phyloP scores from a whole-genome alignment of 768 basidiomycete genomes.

The Sistotremastrum suecicum region DNA sequence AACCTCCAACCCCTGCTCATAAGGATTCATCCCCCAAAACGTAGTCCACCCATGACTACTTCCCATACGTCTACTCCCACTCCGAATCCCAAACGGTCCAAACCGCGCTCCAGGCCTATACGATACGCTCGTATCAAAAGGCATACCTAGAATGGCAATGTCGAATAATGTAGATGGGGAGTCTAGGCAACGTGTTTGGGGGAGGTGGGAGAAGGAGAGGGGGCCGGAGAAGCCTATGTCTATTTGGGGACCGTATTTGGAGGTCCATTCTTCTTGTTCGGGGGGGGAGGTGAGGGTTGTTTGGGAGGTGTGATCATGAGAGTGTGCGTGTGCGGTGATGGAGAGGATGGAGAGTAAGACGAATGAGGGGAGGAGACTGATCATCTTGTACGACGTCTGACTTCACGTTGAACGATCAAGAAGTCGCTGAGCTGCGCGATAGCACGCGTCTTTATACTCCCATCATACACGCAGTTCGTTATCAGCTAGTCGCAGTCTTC shows the following conservation, averaged over 20 bases:
- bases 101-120: conserved; percentile 29
- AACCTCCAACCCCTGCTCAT: conserved; percentile 10
- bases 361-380: no score
- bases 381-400: no score
- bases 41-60: conserved; percentile 12
- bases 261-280: conserved; percentile 36
- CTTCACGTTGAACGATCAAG: no score
- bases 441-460: no score
- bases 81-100: conserved; percentile 22
- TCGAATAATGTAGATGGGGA: conserved; percentile 41
- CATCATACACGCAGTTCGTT: no score
- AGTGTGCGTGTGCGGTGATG: no score
- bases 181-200: conserved; percentile 60
- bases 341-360: no score
- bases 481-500: no score
- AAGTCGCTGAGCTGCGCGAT: no score
- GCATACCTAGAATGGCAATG: conserved; percentile 69
- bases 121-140: conserved; percentile 55
- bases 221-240: conserved; percentile 74
- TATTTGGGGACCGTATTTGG: conserved; percentile 61
- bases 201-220: conserved; percentile 69
- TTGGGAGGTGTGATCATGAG: no score
- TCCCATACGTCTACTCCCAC: conserved; percentile 11
- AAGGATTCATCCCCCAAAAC: conserved; percentile 11
- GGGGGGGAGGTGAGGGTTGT: no score